These are phyloP conservation scores for Besnoitia besnoiti DNA, from an alignment of 169 alveolate genomes.

Conservation along the genomic window DNA sequence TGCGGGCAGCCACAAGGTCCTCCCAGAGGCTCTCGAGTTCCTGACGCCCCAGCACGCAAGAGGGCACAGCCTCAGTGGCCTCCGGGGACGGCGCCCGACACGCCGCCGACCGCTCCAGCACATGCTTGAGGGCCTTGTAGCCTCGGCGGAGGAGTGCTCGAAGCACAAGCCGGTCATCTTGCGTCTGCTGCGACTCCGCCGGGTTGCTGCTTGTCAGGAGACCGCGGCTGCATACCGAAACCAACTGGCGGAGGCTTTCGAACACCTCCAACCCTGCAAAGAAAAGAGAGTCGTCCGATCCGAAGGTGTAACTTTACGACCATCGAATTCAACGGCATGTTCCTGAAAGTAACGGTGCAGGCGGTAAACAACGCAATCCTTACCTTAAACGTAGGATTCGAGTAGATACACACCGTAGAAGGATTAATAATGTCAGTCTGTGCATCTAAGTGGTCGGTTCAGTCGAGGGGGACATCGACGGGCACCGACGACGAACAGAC, in stretches of 20 bases:
- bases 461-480: no score
- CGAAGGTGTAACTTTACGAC: no score
- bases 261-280: background rate
- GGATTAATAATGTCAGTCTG: no score
- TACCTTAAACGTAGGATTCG: no score
- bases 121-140: slow-evolving; percentile 35
- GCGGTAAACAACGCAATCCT: no score
- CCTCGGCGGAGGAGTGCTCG: slow-evolving; percentile 18
- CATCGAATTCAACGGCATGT: no score
- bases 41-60: background rate
- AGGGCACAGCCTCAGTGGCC: background rate
- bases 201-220: background rate
- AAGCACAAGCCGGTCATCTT: background rate
- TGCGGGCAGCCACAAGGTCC: background rate
- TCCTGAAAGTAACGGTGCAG: no score
- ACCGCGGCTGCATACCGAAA: background rate
- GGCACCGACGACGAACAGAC: no score
- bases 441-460: no score
- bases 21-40: slow-evolving; percentile 3
- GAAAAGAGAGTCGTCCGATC: background rate
- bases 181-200: background rate
- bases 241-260: background rate
- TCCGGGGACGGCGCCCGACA: background rate
- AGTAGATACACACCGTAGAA: no score
- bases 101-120: background rate